These are phyloP conservation scores for Exophiala viscosa DNA, from an alignment of 2,329 filamentous ascomycete genomes.

Conservation along the genomic window DNA sequence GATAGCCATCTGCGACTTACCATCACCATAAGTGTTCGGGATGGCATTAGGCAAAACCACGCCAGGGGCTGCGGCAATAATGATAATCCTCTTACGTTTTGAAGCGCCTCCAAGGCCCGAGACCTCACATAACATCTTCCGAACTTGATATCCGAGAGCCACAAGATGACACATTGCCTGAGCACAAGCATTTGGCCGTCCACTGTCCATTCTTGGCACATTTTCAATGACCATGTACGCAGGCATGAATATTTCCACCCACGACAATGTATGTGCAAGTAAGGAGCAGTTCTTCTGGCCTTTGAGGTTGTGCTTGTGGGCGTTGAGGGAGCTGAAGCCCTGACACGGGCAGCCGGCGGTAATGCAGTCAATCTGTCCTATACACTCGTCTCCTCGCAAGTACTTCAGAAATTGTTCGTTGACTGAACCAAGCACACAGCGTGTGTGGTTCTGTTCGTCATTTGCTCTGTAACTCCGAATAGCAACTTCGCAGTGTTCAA, in stretches of 20 bases:
- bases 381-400: slow-evolving; percentile 52
- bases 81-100: slow-evolving; percentile 63
- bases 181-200: slow-evolving; percentile 60
- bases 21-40: slow-evolving; percentile 60
- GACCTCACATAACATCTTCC: slow-evolving; percentile 65
- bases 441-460: slow-evolving; percentile 33
- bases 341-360: slow-evolving; percentile 73
- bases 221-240: slow-evolving; percentile 76
- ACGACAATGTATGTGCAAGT: slow-evolving; percentile 71
- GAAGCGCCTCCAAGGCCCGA: slow-evolving; percentile 67
- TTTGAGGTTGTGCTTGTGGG: slow-evolving; percentile 49
- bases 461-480: slow-evolving; percentile 75
- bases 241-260: slow-evolving; percentile 70
- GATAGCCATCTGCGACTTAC: slow-evolving; percentile 26
- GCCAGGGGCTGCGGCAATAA: slow-evolving; percentile 67
- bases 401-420: slow-evolving; percentile 61
- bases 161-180: slow-evolving; percentile 71
- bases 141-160: slow-evolving; percentile 71
- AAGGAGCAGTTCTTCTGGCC: slow-evolving; percentile 71
- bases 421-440: slow-evolving; percentile 66
- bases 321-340: slow-evolving; percentile 66
- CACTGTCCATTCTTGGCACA: slow-evolving; percentile 62
- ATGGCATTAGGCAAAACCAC: slow-evolving; percentile 56
- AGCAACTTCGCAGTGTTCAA: slow-evolving; percentile 62
- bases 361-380: slow-evolving; percentile 66